A percentile compares a stretch with the other conserved stretches of the same genome.
phyloP scores from a whole-genome alignment of 2,329 filamentous ascomycete species.

The Colletotrichum sublineola region DNA sequence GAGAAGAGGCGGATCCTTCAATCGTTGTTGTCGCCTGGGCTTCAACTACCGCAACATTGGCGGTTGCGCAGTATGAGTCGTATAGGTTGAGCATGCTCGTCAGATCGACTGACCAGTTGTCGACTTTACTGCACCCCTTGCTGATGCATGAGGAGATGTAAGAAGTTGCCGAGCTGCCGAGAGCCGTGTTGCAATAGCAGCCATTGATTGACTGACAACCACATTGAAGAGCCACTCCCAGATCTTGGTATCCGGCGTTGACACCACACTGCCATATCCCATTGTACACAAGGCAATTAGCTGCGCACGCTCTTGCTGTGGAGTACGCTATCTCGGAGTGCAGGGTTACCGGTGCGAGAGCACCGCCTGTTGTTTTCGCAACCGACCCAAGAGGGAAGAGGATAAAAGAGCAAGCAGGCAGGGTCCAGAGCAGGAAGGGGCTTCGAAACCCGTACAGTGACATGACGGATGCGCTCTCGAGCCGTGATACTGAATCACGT shows the following conservation, averaged over 20 bases:
- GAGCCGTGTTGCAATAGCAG: conserved; percentile 46
- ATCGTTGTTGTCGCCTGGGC: conserved; percentile 21
- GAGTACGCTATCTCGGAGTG: conserved; percentile 33
- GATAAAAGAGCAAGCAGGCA: not conserved
- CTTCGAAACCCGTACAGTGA: not conserved
- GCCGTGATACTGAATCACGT: not conserved
- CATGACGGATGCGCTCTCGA: not conserved
- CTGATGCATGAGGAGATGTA: conserved; percentile 46
- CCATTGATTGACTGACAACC: conserved; percentile 46
- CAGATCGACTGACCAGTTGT: conserved; percentile 44
- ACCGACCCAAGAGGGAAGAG: not conserved
- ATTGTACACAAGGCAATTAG: conserved; percentile 45
- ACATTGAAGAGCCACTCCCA: conserved; percentile 46
- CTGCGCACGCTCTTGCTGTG: conserved; percentile 45
- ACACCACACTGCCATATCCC: conserved; percentile 43
- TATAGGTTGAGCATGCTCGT: conserved; percentile 45
- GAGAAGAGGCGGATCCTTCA: not conserved
- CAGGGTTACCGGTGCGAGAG: conserved; percentile 39
- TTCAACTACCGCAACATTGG: conserved; percentile 42
- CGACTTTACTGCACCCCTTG: conserved; percentile 43
- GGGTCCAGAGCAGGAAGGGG: not conserved
- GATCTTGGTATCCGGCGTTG: conserved; percentile 42
- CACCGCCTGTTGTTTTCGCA: conserved; percentile 29
- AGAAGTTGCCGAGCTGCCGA: conserved; percentile 45
- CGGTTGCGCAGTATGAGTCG: conserved; percentile 46